Evolutionary conservation across 2,329 filamentous ascomycete species (phyloP).

Genomic region (Kalaharituber pfeilii): DNA sequence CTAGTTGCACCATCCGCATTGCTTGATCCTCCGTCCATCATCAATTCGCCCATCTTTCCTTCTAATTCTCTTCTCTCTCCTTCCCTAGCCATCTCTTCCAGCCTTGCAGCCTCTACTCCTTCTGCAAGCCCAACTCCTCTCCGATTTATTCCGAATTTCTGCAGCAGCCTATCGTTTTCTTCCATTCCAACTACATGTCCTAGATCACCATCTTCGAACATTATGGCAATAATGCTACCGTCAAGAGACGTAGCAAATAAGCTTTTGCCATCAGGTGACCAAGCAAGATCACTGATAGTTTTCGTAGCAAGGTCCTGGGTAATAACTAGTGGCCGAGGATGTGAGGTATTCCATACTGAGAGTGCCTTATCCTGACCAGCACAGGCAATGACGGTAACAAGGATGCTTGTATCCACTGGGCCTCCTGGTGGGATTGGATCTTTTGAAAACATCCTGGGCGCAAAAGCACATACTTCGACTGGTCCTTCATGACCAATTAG

Average conservation of each 20-base stretch:
- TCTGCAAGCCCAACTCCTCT: slow-evolving; percentile 83
- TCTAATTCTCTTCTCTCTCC: slow-evolving; percentile 80
- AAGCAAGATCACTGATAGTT: slow-evolving; percentile 82
- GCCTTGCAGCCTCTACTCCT: slow-evolving; percentile 67
- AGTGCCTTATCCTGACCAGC: slow-evolving; percentile 92
- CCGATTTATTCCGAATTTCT: slow-evolving; percentile 77
- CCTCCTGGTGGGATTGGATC: slow-evolving; percentile 42
- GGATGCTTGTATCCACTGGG: slow-evolving; percentile 29
- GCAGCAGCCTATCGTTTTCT: slow-evolving; percentile 82
- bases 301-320: slow-evolving; percentile 77
- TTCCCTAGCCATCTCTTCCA: slow-evolving; percentile 84
- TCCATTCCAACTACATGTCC: slow-evolving; percentile 72
- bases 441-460: slow-evolving; percentile 67
- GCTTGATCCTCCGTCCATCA: slow-evolving; percentile 35
- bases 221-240: slow-evolving; percentile 63
- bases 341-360: slow-evolving; percentile 96
- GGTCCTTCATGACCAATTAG: slow-evolving; percentile 93
- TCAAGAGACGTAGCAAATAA: slow-evolving; percentile 78
- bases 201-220: slow-evolving; percentile 73
- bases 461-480: slow-evolving; percentile 94
- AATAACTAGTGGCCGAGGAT: slow-evolving; percentile 75
- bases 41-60: slow-evolving; percentile 92
- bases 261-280: slow-evolving; percentile 79
- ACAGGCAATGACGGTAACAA: slow-evolving; percentile 87
- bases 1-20: slow-evolving; percentile 64